Conservation (phyloP, 257 asterid species). For the Nicotiana tomentosiformis region DNA sequence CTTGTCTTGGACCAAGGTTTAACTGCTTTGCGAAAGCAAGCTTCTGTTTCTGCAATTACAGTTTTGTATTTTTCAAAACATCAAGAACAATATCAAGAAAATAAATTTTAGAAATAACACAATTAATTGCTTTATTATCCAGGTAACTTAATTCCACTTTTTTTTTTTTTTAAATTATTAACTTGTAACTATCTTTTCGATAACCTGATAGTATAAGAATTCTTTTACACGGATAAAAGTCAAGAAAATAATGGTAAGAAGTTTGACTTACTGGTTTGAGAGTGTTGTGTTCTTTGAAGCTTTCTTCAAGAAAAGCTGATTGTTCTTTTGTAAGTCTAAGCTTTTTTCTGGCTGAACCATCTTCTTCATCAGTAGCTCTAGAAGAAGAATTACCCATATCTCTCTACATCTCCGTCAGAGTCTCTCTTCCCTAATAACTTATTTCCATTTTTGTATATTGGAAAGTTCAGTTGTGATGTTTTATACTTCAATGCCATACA, state of each 20-base stretch:
- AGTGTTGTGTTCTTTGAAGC: constrained; percentile 84
- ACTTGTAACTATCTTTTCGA: too few relatives aligned
- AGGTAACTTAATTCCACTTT: too few relatives aligned
- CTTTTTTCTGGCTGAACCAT: constrained; percentile 53
- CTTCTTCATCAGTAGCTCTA: constrained; percentile 66
- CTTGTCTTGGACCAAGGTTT: constrained; percentile 89
- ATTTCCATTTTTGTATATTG: constrained; percentile 16
- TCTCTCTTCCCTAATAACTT: constrained; percentile 26
- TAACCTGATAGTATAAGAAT: too few relatives aligned
- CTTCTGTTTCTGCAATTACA: constrained; percentile 63
- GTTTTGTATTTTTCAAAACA: background rate
- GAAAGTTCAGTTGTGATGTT: constrained; percentile 27
- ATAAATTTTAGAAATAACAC: background rate
- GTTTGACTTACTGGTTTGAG: constrained; percentile 72
- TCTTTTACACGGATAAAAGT: background rate
- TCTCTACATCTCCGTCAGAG: constrained; percentile 10
- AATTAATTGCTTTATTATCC: too few relatives aligned
- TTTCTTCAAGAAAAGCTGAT: constrained; percentile 84
- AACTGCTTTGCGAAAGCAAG: constrained; percentile 69
- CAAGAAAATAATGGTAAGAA: background rate
- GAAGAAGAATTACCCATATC: constrained; percentile 28
- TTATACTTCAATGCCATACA: too few relatives aligned
- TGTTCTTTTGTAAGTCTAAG: constrained; percentile 76
- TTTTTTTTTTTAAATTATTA: too few relatives aligned
- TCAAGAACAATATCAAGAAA: background rate